Percentiles rank a stretch among this genome's conserved stretches.
phyloP scores from a whole-genome alignment of 164 flowering plant genomes.

The Brasenia schreberi region DNA sequence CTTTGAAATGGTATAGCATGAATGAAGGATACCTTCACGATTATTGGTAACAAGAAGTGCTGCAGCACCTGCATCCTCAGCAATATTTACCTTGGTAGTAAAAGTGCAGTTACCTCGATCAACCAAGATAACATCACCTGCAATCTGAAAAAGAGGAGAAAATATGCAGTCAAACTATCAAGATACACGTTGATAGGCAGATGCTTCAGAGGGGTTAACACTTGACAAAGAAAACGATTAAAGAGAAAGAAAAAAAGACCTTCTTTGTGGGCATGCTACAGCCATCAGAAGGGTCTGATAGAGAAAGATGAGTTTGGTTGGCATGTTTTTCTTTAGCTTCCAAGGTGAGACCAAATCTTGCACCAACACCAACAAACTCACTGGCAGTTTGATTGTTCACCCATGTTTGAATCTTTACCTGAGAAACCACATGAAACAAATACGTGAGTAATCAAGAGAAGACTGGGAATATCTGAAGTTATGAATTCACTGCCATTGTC shows the following conservation, averaged over 20 bases:
- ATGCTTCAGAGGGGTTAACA: background rate
- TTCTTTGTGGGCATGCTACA: constrained; percentile 41
- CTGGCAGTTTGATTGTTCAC: constrained; percentile 24
- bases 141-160: constrained; percentile 25
- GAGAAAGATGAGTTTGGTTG: constrained; percentile 31
- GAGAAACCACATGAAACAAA: constrained; percentile 1
- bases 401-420: constrained; percentile 69
- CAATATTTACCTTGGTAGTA: constrained; percentile 71
- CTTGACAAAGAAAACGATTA: background rate
- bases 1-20: background rate
- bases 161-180: background rate
- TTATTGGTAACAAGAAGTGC: constrained; percentile 78
- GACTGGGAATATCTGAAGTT: no score
- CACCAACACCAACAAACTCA: constrained; percentile 69
- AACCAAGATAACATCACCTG: constrained; percentile 74
- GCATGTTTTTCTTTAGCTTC: constrained; percentile 67
- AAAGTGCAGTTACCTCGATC: constrained; percentile 83
- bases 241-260: constrained; percentile 17
- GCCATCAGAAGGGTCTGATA: constrained; percentile 58
- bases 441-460: background rate
- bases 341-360: constrained; percentile 57
- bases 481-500: no score
- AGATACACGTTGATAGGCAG: background rate
- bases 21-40: constrained; percentile 41
- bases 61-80: constrained; percentile 84